A percentile compares a stretch with the other conserved stretches of the same genome.
Conservation (phyloP, 169 alveolate genomes). For the Cryptosporidium muris region DNA sequence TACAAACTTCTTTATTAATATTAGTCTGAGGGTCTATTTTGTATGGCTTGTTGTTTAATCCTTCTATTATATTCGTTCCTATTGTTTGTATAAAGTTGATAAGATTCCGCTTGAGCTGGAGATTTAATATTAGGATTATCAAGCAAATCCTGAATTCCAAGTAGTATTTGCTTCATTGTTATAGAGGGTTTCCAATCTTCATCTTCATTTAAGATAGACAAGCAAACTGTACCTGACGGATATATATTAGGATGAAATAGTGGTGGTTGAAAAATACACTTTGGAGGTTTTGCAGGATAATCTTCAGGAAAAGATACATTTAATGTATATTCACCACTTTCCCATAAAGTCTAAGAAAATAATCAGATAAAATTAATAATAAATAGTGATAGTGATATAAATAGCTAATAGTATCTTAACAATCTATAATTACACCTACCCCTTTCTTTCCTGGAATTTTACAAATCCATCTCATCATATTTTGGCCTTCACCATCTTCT, state of each 20-base stretch:
- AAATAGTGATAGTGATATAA: not conserved
- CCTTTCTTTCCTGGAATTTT: slow-evolving; percentile 94
- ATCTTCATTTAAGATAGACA: slow-evolving; percentile 98
- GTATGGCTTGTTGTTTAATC: slow-evolving; percentile 77
- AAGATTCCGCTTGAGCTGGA: slow-evolving; percentile 98
- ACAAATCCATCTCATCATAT: slow-evolving; percentile 95
- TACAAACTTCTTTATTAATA: too few species aligned
- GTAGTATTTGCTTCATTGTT: slow-evolving; percentile 94
- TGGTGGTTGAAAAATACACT: slow-evolving; percentile 96
- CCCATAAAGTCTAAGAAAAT: slow-evolving; percentile 88
- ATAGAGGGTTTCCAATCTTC: slow-evolving; percentile 99
- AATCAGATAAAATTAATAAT: slow-evolving; percentile 5
- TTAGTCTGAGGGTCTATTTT: slow-evolving; percentile 72
- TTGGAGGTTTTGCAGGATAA: slow-evolving; percentile 99
- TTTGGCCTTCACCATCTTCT: slow-evolving; percentile 90
- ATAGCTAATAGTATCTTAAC: not conserved
- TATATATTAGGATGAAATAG: slow-evolving; percentile 97
- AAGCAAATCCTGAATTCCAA: slow-evolving; percentile 97
- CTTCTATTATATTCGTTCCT: slow-evolving; percentile 86
- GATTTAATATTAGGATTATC: slow-evolving; percentile 96
- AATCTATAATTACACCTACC: slow-evolving; percentile 74
- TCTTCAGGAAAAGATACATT: slow-evolving; percentile 98
- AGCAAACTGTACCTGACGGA: slow-evolving; percentile 98
- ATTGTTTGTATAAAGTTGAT: slow-evolving; percentile 89
- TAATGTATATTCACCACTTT: slow-evolving; percentile 96